Evolutionary conservation across 2,329 filamentous ascomycete species (phyloP).

Genomic region (Sporothrix luriei): DNA sequence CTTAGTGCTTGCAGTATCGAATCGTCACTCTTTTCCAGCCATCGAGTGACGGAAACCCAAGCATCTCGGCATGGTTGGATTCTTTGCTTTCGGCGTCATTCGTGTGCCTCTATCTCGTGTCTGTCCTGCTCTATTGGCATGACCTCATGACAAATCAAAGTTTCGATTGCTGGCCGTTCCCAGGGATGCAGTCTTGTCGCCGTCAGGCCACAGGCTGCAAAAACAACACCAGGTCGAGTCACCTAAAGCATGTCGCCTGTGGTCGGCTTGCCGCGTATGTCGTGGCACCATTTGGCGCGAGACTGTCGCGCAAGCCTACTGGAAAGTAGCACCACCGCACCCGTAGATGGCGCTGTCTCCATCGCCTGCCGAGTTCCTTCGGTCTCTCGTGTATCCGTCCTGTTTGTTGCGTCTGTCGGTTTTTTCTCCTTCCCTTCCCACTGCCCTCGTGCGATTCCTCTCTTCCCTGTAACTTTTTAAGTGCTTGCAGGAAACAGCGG

Average conservation of each 20-base stretch:
- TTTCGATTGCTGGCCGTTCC: neutral
- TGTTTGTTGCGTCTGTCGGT: neutral
- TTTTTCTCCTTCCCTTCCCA: neutral
- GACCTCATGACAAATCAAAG: too few species aligned
- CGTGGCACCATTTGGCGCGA: slow-evolving; percentile 26
- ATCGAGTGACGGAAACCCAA: neutral
- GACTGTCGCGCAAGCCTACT: slow-evolving; percentile 8
- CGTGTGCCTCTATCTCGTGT: neutral
- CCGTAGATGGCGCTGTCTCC: neutral
- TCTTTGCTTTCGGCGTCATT: neutral
- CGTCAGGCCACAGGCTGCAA: slow-evolving; percentile 10
- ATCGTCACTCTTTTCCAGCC: neutral
- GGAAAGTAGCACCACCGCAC: slow-evolving; percentile 25
- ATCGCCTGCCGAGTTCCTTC: neutral
- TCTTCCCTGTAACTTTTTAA: neutral
- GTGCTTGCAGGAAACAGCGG: slow-evolving; percentile 25
- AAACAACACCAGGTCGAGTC: slow-evolving; percentile 2
- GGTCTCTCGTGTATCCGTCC: neutral
- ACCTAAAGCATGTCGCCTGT: neutral
- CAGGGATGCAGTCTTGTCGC: neutral
- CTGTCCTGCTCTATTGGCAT: too few species aligned
- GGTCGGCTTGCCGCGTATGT: neutral
- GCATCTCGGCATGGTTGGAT: neutral
- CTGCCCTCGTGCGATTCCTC: neutral
- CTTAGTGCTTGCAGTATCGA: neutral